A percentile compares a stretch with the other conserved stretches of the same genome.
phyloP scores from a whole-genome alignment of 345 rosid genomes.

The Eucalyptus caleyi region DNA sequence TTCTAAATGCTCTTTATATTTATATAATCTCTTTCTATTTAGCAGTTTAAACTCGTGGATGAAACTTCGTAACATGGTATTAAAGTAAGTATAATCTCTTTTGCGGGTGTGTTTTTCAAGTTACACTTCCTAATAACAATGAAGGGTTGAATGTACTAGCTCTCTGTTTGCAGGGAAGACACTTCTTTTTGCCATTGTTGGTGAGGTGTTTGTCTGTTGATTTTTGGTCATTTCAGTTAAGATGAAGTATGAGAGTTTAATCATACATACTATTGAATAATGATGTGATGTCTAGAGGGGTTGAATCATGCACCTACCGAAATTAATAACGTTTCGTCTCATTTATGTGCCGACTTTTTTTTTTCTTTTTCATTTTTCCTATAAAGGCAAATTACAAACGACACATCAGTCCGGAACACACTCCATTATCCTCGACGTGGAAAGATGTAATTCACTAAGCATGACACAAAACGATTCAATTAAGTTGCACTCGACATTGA shows the following conservation, averaged over 20 bases:
- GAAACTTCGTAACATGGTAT: no score
- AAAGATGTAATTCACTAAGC: not conserved
- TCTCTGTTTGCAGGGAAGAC: not conserved
- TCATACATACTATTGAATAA: not conserved
- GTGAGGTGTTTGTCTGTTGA: not conserved
- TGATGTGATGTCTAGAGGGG: not conserved
- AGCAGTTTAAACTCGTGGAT: accelerated
- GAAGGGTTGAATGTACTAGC: not conserved
- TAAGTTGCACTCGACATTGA: not conserved
- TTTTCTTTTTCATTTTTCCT: no score
- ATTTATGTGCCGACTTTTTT: no score
- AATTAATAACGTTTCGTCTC: not conserved
- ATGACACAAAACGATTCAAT: not conserved
- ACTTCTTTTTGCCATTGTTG: not conserved
- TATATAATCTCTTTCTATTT: no score
- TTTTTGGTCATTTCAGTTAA: not conserved
- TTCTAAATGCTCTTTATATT: accelerated
- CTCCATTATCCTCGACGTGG: not conserved
- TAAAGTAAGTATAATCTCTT: accelerated
- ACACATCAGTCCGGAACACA: accelerated
- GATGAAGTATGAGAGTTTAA: not conserved
- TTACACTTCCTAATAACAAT: not conserved
- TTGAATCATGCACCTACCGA: not conserved
- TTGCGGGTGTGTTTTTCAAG: accelerated
- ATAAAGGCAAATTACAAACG: not conserved